Percentiles rank a stretch among this genome's conserved stretches.
Conservation (phyloP, 140 eudicot genomes). For the Stevia rebaudiana region DNA sequence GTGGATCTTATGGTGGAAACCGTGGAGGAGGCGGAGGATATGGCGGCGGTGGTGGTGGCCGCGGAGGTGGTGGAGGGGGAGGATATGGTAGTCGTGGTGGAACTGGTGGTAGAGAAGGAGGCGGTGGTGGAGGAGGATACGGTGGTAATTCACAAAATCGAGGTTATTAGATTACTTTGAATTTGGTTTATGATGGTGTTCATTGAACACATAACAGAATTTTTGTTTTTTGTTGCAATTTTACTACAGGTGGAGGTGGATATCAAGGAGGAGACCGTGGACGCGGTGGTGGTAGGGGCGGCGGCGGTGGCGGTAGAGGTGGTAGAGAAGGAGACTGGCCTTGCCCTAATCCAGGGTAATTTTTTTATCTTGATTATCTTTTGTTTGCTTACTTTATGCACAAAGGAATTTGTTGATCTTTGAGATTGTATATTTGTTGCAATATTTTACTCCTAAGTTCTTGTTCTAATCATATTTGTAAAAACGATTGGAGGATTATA, state of each 20-base stretch:
- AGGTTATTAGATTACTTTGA: conserved; percentile 25
- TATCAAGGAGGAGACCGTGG: conserved; percentile 70
- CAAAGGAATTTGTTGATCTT: neutral
- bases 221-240: neutral
- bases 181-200: neutral
- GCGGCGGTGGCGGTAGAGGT: conserved; percentile 76
- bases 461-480: neutral
- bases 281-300: conserved; percentile 49
- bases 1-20: conserved; percentile 44
- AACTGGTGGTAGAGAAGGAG: conserved; percentile 28
- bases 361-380: conserved; percentile 1
- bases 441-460: neutral
- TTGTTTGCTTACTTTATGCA: neutral
- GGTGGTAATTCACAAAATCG: conserved; percentile 42
- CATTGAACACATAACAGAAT: conserved; percentile 6
- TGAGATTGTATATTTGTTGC: neutral
- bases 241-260: conserved; percentile 51
- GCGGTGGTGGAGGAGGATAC: conserved; percentile 28
- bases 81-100: conserved; percentile 62
- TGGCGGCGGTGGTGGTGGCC: conserved; percentile 35
- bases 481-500: neutral
- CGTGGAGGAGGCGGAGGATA: conserved; percentile 40
- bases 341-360: conserved; percentile 83
- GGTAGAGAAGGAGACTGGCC: conserved; percentile 98
- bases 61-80: conserved; percentile 43